Evolutionary conservation across 1,284 basidiomycete genomes (phyloP), one percentile per base, ranked within the genome.

Genomic region (Coniophora puteana): DNA sequence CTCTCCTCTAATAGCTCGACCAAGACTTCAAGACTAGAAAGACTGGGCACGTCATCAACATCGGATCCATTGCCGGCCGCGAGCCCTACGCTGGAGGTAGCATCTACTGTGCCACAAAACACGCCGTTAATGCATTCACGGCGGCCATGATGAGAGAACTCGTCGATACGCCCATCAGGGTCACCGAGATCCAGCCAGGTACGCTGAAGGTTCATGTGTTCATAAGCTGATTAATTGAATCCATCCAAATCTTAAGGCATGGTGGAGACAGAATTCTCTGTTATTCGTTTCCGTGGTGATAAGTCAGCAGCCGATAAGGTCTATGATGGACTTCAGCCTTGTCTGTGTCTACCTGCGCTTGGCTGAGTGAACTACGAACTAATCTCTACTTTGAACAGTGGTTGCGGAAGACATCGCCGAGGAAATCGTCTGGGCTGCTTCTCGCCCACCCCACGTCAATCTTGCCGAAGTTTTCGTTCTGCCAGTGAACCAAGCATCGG

Each of bases 391-490:
- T 32, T 23, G 22, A 13, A 54, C 62, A 82, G 87, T 93, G 57
- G 75, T 78, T 3, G 84, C 85, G 8, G 72, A 83, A 44, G 92
- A 95, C 58, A 86, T 95, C 40, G 95, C 95, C 1, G 94, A 99
- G 64, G 93, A 99, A 65, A 95, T 99, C 55, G 93, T 97, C 10
- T 99, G 93, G 93, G 83, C 84, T 14, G 93, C 94, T 14, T 75
- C 85, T 11, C 83, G 93, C 23, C 90, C 90, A 16, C 72, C 86
- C 21, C 90, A 93, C 55, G 87, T 93, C 37, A 90, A 93, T 58
- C 72, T 93, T 35, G 91, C 89, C 2, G 84, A 91, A 58, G 65
- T 88, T 12, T 79, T 81, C 48, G 75, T 92, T 35, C 76, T 89
- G 49, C 88, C 87, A 2, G 83, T 87, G 23, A 89, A 89, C 61